These are phyloP conservation scores for Trichoderma sp. DNA, from an alignment of 2,329 filamentous ascomycete species.

Conservation along the genomic window DNA sequence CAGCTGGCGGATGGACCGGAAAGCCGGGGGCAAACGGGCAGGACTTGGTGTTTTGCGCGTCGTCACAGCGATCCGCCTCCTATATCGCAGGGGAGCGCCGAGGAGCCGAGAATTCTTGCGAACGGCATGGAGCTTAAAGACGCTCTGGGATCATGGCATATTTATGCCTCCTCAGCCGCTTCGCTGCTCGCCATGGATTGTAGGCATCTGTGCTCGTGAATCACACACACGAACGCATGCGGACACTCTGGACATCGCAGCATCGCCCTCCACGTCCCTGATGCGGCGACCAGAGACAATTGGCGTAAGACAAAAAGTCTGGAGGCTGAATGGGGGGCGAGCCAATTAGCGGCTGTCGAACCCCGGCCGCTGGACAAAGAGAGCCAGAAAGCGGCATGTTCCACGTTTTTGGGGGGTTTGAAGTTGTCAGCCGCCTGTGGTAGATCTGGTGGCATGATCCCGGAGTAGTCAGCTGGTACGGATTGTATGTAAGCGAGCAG, in stretches of 20 bases:
- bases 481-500: background rate
- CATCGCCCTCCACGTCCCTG: background rate
- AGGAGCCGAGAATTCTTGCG: background rate
- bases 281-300: background rate
- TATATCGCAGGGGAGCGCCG: background rate
- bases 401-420: background rate
- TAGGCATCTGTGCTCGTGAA: background rate
- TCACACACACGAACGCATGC: background rate
- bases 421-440: background rate
- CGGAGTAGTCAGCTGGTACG: background rate
- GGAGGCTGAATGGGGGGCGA: background rate
- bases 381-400: background rate
- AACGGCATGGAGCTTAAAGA: background rate
- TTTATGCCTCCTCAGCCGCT: background rate
- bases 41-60: background rate
- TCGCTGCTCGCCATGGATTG: background rate
- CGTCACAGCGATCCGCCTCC: background rate
- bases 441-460: conserved; percentile 3
- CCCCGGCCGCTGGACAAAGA: background rate
- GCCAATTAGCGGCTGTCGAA: conserved; percentile 3
- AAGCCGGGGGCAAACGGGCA: conserved; percentile 10
- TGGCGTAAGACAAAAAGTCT: background rate
- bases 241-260: background rate
- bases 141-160: background rate
- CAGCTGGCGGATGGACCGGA: conserved; percentile 10